Evolutionary conservation across 2,329 filamentous ascomycete genomes (phyloP).

Genomic region (Aspergillus sp.): DNA sequence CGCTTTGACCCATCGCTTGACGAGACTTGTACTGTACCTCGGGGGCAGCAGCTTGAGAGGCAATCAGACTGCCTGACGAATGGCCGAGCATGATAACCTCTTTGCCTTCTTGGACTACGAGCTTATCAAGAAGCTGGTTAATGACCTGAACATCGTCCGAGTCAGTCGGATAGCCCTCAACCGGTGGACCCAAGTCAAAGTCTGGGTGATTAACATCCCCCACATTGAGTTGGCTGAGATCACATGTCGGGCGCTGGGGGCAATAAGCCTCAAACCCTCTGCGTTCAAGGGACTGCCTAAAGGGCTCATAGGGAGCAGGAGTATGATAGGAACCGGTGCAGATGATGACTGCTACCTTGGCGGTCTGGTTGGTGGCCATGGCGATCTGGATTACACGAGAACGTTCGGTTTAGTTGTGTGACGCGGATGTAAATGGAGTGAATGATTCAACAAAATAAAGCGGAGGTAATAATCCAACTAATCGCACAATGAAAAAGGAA

Average conservation of each 20-base stretch:
- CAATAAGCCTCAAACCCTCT: conserved; percentile 34
- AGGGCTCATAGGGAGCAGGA: conserved; percentile 30
- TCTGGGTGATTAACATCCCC: conserved; percentile 36
- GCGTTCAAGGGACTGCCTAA: conserved; percentile 25
- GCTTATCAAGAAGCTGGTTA: neutral
- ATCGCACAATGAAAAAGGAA: too few species aligned
- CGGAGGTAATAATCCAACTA: too few species aligned
- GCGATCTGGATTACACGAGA: neutral
- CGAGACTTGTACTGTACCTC: conserved; percentile 29
- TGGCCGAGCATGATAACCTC: conserved; percentile 32
- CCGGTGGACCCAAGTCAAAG: conserved; percentile 1
- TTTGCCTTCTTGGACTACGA: conserved; percentile 21
- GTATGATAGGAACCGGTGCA: conserved; percentile 22
- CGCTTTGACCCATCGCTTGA: conserved; percentile 15
- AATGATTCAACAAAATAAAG: too few species aligned
- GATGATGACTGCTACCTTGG: conserved; percentile 12
- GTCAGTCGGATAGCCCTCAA: conserved; percentile 7
- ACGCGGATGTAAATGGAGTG: too few species aligned
- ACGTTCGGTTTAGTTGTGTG: too few species aligned
- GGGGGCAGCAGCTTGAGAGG: conserved; percentile 32
- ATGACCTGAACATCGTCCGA: neutral
- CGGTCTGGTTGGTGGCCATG: neutral
- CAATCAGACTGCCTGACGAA: conserved; percentile 38
- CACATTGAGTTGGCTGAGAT: conserved; percentile 59
- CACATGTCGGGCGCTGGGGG: conserved; percentile 36